Evolutionary conservation across 2,329 filamentous ascomycete species (phyloP).

Genomic region (Knufia petricola): DNA sequence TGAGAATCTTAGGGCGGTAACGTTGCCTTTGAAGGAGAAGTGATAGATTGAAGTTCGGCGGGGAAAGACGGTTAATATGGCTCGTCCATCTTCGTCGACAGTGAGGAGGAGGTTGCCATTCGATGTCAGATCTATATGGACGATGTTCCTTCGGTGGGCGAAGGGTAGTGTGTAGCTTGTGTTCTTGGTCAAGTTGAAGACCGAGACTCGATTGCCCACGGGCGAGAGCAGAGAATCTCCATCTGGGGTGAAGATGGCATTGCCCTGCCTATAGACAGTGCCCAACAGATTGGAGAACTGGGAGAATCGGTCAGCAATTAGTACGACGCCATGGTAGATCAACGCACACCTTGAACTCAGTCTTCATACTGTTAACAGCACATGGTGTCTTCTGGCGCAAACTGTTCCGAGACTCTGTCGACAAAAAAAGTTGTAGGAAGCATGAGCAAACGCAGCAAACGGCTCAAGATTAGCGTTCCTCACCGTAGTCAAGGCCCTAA

Average conservation of each 20-base stretch:
- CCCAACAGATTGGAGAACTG: slow-evolving; percentile 97
- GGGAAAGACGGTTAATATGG: slow-evolving; percentile 83
- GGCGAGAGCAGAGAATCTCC: slow-evolving; percentile 92
- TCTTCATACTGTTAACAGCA: slow-evolving; percentile 66
- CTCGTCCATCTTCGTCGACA: slow-evolving; percentile 86
- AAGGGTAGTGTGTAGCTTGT: slow-evolving; percentile 49
- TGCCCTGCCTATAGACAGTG: slow-evolving; percentile 97
- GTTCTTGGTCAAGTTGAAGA: slow-evolving; percentile 87
- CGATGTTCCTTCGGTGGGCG: slow-evolving; percentile 87
- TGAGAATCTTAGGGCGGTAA: slow-evolving; percentile 79
- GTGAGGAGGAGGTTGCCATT: slow-evolving; percentile 86
- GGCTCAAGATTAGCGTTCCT: not conserved
- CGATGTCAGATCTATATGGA: slow-evolving; percentile 77
- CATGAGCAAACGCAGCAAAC: not conserved
- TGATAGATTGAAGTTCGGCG: slow-evolving; percentile 82
- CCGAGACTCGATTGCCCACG: slow-evolving; percentile 88
- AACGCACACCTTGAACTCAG: slow-evolving; percentile 77
- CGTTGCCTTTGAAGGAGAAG: slow-evolving; percentile 81
- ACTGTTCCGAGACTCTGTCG: not conserved
- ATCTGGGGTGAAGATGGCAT: slow-evolving; percentile 91
- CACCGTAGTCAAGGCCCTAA: not conserved
- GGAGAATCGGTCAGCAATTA: slow-evolving; percentile 12
- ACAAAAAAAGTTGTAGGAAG: slow-evolving; percentile 10
- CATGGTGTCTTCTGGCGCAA: slow-evolving; percentile 7
- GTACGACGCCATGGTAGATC: not conserved